A percentile compares a stretch with the other conserved stretches of the same genome.
Evolutionary conservation across 306 rosid genomes (phyloP).

Genomic region (Pterocarpus santalinus): DNA sequence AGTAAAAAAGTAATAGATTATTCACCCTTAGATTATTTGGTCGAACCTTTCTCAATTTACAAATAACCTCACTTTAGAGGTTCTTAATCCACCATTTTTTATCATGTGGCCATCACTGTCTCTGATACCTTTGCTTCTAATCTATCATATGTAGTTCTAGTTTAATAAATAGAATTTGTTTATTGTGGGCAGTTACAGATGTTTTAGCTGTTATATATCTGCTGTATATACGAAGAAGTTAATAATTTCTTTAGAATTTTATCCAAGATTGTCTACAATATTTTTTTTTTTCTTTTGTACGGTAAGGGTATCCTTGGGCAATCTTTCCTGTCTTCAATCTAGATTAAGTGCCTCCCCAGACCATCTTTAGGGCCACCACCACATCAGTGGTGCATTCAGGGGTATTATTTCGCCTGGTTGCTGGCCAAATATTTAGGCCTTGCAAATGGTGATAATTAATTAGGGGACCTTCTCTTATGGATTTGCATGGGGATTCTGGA

Average conservation of each 20-base stretch:
- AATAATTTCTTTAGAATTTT: too few species aligned
- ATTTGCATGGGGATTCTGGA: constrained; percentile 20
- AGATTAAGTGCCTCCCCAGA: not conserved
- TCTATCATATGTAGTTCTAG: not conserved
- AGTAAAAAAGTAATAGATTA: too few species aligned
- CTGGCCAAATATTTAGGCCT: constrained; percentile 15
- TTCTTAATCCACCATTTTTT: too few species aligned
- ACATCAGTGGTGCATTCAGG: constrained; percentile 10
- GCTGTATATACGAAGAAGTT: too few species aligned
- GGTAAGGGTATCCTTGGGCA: not conserved
- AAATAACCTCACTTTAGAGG: too few species aligned
- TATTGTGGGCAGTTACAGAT: not conserved
- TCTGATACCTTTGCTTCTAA: constrained; percentile 6
- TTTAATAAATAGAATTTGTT: not conserved
- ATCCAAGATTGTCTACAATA: too few species aligned
- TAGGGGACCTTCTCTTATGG: constrained; percentile 8
- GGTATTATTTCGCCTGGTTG: constrained; percentile 13
- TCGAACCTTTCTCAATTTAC: too few species aligned
- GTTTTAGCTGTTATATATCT: too few species aligned
- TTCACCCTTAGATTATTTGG: too few species aligned
- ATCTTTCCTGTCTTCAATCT: not conserved
- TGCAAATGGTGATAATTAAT: constrained; percentile 26
- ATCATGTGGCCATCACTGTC: not conserved
- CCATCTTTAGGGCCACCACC: constrained; percentile 19
- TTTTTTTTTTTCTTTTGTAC: not conserved